Base-by-base conservation (phyloP, 352 stramenopile genomes). In the Globisporangium camurandrum region DNA sequence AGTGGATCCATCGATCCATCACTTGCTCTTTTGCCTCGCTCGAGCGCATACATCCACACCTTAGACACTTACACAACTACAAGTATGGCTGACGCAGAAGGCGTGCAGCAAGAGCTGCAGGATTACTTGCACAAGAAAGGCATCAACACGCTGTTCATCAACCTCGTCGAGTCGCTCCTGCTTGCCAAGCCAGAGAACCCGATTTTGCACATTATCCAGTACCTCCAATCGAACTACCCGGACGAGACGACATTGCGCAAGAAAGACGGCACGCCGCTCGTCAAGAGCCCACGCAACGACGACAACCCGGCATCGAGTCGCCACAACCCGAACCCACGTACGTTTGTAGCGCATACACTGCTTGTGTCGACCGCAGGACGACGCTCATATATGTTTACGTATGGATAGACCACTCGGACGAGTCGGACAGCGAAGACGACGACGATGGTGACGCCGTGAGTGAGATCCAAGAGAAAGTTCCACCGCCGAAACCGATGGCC, bases 91-190 rank as follows among this genome's bases (percentile, higher is more conserved):
- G 81, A 95, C 67, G 84, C 78, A 12, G 81, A 95, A 52, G 75
- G 75, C 43, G 84, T 95, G 56, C 86, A 95, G 56, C 82, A 94
- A 55, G 86, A 95, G 61, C 73, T 96, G 63, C 86, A 96, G 71
- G 80, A 93, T 33, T 96, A 96, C 55, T 52, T 96, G 51, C 80
- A 93, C 61, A 86, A 90, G 64, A 96, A 96, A 56, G 83, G 84
- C 66, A 93, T 96, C 62, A 96, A 95, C 67, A 92, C 79, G 55
- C 77, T 96, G 37, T 96, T 96, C 54, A 93, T 95, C 51, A 96
- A 95, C 68, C 67, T 96, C 51, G 86, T 96, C 24, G 84, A 96
- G 72, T 91, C 87, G 57, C 70, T 96, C 20, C 59, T 96, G 56
- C 66, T 96, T 36, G 69, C 86, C 41, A 95, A 95, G 63, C 86